phyloP scores from a whole-genome alignment of 163 green algal genomes.

The Scenedesmus sp. region DNA sequence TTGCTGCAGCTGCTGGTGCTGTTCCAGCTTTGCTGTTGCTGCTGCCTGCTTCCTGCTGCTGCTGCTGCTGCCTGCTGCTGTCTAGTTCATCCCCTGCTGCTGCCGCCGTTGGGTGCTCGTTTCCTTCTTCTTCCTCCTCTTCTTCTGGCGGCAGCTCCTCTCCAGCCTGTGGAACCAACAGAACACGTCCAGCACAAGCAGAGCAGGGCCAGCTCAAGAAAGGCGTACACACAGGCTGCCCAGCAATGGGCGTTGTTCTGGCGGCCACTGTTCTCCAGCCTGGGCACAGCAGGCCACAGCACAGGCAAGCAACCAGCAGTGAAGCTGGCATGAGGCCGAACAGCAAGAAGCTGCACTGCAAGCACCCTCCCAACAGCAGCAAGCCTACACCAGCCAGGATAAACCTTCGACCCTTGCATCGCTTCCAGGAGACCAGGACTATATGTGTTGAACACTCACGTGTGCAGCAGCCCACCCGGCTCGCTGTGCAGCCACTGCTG shows the following conservation, averaged over 20 bases:
- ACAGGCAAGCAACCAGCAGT: neutral
- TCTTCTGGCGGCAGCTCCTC: constrained; percentile 13
- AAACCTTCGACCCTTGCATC: neutral
- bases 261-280: too few species aligned
- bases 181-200: neutral
- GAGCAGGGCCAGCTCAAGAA: too few species aligned
- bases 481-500: constrained; percentile 31
- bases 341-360: too few species aligned
- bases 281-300: neutral
- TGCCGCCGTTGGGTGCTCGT: neutral
- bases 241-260: too few species aligned
- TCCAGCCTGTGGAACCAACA: neutral
- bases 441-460: neutral
- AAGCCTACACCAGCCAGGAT: too few species aligned
- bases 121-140: neutral
- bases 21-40: constrained; percentile 6
- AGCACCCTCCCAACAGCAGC: too few species aligned
- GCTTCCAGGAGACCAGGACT: too few species aligned
- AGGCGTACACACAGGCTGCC: too few species aligned
- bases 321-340: neutral
- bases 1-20: constrained; percentile 14
- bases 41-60: neutral
- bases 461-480: constrained; percentile 34
- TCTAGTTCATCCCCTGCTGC: neutral
- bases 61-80: neutral